Evolutionary conservation across 306 rosid genomes (phyloP).

Genomic region (Rubus idaeus): DNA sequence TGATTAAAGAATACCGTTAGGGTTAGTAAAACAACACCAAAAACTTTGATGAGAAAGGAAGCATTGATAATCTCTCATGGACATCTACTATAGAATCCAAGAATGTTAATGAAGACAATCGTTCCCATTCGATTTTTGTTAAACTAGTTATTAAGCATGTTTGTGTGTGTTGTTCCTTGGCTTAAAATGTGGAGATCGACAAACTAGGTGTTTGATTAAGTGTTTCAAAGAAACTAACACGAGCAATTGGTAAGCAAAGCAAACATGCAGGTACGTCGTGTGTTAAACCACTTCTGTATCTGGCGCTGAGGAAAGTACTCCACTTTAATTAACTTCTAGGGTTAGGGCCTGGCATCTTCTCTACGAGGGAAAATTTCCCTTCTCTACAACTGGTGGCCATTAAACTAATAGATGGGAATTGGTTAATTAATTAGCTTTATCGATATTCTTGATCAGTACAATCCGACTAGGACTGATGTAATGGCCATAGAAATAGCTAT

Average conservation of each 20-base stretch:
- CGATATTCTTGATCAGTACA: conserved; percentile 24
- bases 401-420: conserved; percentile 3
- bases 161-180: too few species aligned
- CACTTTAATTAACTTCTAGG: not conserved
- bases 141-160: too few species aligned
- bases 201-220: too few species aligned
- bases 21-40: conserved; percentile 6
- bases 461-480: conserved; percentile 29
- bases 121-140: too few species aligned
- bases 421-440: not conserved
- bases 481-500: not conserved
- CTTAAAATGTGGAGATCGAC: too few species aligned
- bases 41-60: conserved; percentile 12
- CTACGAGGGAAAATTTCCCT: too few species aligned
- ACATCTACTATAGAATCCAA: not conserved
- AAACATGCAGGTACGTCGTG: not conserved
- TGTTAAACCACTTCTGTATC: not conserved
- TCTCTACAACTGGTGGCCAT: conserved; percentile 32
- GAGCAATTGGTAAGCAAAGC: not conserved
- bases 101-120: not conserved
- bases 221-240: too few species aligned
- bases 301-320: too few species aligned
- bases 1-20: conserved; percentile 18
- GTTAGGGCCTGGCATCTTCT: conserved; percentile 26
- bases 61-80: not conserved